These are phyloP conservation scores for Neovahlkampfia damariscottae DNA, from an alignment of 78 protist species.

Conservation along the genomic window DNA sequence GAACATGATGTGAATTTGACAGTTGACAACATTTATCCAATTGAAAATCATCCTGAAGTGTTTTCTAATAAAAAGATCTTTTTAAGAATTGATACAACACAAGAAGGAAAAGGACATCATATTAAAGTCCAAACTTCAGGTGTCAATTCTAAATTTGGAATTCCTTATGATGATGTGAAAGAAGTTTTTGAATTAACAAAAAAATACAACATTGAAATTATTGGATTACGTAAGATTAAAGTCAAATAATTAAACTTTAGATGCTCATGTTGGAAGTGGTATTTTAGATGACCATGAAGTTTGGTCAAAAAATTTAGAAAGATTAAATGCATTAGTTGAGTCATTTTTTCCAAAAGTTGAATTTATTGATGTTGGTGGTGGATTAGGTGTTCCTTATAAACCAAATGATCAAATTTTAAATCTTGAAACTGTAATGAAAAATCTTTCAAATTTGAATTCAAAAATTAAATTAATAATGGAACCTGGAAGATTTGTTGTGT, in stretches of 20 bases:
- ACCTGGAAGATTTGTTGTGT: background rate
- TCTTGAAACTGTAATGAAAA: background rate
- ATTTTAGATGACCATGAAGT: background rate
- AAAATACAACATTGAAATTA: background rate
- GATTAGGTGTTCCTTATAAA: background rate
- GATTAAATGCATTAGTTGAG: background rate
- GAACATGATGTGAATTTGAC: background rate
- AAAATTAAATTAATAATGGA: background rate
- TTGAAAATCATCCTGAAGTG: background rate
- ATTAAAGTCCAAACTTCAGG: background rate
- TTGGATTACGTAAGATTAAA: too few relatives aligned
- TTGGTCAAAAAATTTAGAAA: background rate
- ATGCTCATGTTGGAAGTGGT: background rate
- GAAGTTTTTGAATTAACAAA: background rate
- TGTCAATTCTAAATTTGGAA: background rate
- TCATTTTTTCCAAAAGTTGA: background rate
- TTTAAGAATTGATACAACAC: background rate
- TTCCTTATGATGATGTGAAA: background rate
- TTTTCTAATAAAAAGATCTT: background rate
- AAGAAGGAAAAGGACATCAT: background rate
- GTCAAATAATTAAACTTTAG: too few relatives aligned
- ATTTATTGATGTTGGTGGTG: slow-evolving; percentile 5
- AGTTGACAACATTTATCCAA: background rate
- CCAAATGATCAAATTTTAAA: background rate
- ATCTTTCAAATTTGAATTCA: background rate